Base-by-base conservation (phyloP, 768 basidiomycete genomes). In the Boletus rubescentipes region DNA sequence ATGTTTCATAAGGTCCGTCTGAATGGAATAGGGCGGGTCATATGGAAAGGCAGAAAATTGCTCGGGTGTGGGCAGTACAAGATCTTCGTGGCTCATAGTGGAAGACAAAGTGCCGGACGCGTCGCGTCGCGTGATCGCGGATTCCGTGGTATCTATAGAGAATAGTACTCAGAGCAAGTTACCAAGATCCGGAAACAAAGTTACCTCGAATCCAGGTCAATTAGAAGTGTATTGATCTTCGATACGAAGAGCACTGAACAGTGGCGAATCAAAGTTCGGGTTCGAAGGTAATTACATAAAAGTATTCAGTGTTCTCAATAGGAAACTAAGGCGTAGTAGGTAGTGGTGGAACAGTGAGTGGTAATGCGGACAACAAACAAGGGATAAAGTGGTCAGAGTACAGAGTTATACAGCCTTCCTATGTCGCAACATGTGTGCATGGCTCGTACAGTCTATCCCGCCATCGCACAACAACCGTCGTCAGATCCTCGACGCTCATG, bases 1-100 rank as follows among this genome's bases (percentile, higher is more conserved):
- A 58, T 93, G 91, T 16, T 77, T 83, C 95, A 98, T 97, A 26
- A 98, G 82, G 34, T 90, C 82, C 0, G 79, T 73, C 67, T 98
- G 96, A 53, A 96, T 95, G 16, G 78, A 67, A 67, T 96, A 96
- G 3, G 93, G 93, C 5, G 83, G 76, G 15, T 82, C 75, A 64
- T 88, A 97, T 0, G 95, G 95, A 65, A 98, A 98, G 3, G 83
- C 82, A 9, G 85, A 76, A 66, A 97, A 97, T 1, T 62, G 61
- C 1, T 70, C 63, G 0, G 93, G 94, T 0, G 87, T 87, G 1
- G 82, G 72, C 5, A 96, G 71, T 3, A 58, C 49, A 26, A 70
- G 64, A 38, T 51, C 51, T 15, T 65, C 44, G 51, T 60, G 49
- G 57, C 29, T 53, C 64, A 59, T 61, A 11, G 23, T 5, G 21